Conservation (phyloP, 345 rosid species). For the Eucalyptus sp. region DNA sequence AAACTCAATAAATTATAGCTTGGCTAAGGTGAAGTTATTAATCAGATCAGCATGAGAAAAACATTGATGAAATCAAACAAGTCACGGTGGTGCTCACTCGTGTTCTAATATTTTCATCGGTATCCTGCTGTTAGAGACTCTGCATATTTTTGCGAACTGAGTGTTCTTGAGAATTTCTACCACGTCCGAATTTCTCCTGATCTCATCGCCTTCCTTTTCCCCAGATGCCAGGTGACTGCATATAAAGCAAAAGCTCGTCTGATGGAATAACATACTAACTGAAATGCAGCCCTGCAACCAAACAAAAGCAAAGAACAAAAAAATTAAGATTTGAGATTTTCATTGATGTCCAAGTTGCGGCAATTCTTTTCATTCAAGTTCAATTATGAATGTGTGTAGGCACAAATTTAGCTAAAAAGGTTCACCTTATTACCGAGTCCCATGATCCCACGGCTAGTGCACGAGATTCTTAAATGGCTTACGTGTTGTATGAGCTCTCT, state of each 20-base stretch:
- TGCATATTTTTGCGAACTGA: conserved; percentile 63
- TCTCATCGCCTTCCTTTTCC: conserved; percentile 93
- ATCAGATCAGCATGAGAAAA: background rate
- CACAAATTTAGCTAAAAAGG: background rate
- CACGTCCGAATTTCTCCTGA: conserved; percentile 73
- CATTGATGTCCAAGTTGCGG: background rate
- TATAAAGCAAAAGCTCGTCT: conserved; percentile 79
- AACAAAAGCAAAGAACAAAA: background rate
- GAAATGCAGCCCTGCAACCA: conserved; percentile 82
- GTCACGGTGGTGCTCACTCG: conserved; percentile 37
- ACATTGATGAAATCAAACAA: background rate
- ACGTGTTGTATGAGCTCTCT: conserved; percentile 72
- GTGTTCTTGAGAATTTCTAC: conserved; percentile 75
- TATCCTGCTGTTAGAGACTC: conserved; percentile 29
- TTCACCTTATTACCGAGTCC: conserved; percentile 94
- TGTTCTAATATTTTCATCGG: conserved; percentile 69
- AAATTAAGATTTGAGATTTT: background rate
- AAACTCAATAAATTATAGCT: background rate
- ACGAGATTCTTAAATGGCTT: conserved; percentile 66
- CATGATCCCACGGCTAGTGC: conserved; percentile 71
- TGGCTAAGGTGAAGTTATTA: background rate
- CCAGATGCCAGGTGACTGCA: conserved; percentile 97
- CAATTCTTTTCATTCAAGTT: background rate
- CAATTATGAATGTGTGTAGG: background rate
- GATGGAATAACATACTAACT: conserved; percentile 72